These are phyloP conservation scores for Yarrowia hollandica DNA, from an alignment of 805 yeast species.

Conservation along the genomic window DNA sequence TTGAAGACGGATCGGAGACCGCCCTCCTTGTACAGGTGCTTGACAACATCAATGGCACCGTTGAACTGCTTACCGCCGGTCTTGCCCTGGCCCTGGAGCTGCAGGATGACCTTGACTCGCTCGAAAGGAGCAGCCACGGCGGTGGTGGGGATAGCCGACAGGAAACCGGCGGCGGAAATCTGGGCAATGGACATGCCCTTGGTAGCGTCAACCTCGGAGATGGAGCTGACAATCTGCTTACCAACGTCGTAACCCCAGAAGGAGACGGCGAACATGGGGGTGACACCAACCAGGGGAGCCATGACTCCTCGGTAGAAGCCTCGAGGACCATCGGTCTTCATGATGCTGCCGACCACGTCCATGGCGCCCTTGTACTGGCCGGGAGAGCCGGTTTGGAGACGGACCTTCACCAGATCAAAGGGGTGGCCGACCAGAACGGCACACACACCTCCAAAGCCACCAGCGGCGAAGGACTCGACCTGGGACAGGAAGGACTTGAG, in stretches of 20 bases:
- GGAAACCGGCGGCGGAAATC: slow-evolving; percentile 87
- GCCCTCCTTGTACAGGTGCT: slow-evolving; percentile 70
- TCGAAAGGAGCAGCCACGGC: slow-evolving; percentile 97
- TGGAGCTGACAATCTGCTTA: slow-evolving; percentile 62
- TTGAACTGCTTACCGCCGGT: slow-evolving; percentile 44
- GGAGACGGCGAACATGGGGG: slow-evolving; percentile 97
- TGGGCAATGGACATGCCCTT: slow-evolving; percentile 60
- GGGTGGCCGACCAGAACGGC: slow-evolving; percentile 97
- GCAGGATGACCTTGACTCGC: slow-evolving; percentile 91
- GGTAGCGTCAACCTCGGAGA: slow-evolving; percentile 37
- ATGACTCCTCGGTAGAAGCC: slow-evolving; percentile 93
- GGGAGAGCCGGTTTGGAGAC: slow-evolving; percentile 72
- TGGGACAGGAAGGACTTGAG: slow-evolving; percentile 44
- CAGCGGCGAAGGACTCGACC: slow-evolving; percentile 82
- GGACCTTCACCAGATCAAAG: slow-evolving; percentile 87
- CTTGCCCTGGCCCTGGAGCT: slow-evolving; percentile 59
- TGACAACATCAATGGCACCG: slow-evolving; percentile 61
- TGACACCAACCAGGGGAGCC: slow-evolving; percentile 94
- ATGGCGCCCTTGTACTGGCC: slow-evolving; percentile 62
- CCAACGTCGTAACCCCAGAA: slow-evolving; percentile 99
- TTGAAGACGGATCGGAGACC: slow-evolving; percentile 83
- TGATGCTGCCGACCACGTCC: slow-evolving; percentile 67
- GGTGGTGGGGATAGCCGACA: slow-evolving; percentile 93
- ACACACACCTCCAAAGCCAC: slow-evolving; percentile 96
- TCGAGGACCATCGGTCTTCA: slow-evolving; percentile 68